phyloP scores from a whole-genome alignment of 176 grass and related monocot species.

The Paspalum vaginatum region DNA sequence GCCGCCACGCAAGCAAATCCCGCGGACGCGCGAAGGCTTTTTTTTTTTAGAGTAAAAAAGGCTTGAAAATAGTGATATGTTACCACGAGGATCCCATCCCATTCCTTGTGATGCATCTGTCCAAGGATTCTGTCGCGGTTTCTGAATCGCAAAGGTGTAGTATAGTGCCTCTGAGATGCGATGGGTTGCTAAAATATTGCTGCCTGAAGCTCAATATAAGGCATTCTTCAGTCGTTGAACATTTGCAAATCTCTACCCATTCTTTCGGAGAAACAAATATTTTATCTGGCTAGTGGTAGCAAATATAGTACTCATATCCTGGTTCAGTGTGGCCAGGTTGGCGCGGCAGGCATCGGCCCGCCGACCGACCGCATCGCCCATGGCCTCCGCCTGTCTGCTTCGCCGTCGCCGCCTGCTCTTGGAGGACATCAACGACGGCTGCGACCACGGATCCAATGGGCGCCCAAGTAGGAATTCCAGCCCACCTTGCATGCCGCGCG shows the following conservation, averaged over 20 bases:
- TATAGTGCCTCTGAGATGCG: not conserved
- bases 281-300: no score
- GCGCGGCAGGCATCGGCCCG: not conserved
- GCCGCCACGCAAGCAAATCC: conserved; percentile 35
- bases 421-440: no score
- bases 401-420: no score
- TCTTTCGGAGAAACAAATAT: no score
- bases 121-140: not conserved
- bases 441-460: no score
- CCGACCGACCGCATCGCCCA: not conserved
- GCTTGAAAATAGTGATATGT: no score
- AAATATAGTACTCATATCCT: no score
- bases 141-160: not conserved
- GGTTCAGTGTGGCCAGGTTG: no score
- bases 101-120: not conserved
- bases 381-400: not conserved
- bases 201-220: not conserved
- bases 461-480: no score
- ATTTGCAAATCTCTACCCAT: no score
- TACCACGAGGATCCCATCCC: not conserved
- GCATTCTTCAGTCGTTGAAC: not conserved
- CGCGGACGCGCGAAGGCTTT: not conserved
- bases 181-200: not conserved
- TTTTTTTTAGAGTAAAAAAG: no score
- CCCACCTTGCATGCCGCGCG: no score